Evolutionary conservation across 805 yeast genomes (phyloP), one percentile per base, ranked within the genome.

Genomic region (Monosporozyma solicola): DNA sequence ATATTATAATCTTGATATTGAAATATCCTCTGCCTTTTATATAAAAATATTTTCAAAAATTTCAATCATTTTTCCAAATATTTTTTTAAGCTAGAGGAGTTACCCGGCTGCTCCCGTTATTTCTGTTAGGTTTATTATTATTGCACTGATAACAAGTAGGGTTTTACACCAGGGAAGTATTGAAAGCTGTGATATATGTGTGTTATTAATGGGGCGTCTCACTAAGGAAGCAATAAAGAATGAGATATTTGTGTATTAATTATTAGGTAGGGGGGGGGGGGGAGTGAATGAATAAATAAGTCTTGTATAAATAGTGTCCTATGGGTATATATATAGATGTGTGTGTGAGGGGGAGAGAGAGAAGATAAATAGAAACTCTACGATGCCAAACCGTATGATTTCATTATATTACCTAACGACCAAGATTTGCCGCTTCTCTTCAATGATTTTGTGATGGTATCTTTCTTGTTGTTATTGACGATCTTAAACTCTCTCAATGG

Each of bases 401-500:
- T 55, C 64, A 61, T 63, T 57, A 65, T 62, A 65, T 62, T 62
- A 61, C 65, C 62, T 63, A 61, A 63, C 3, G 48, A 24, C 51
- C 44, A 64, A 52, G 58, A 57, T 57, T 52, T 57, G 54, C 59
- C 66, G 59, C 61, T 65, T 59, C 55, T 27, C 57, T 55, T 60
- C 47, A 52, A 31, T 11, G 27, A 3, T 13, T 41, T 43, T 16
- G 29, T 33, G 4, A 29, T 24, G 4, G 39, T 24, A 9, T 43
- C 25, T 13, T 41, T 39, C 43, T 39, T 39, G 6, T 16, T 7
- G 16, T 39, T 41, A 43, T 43, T 43, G 4, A 39, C 39, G 13
- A 37, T 24, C 16, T 49, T 49, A 16, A 15, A 39, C 22, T 47
- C 49, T 33, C 49, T 33, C 15, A 47, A 22, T 33, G 49, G 49